phyloP scores from a whole-genome alignment of 495 filamentous ascomycete genomes.

The Zalerion maritima region DNA sequence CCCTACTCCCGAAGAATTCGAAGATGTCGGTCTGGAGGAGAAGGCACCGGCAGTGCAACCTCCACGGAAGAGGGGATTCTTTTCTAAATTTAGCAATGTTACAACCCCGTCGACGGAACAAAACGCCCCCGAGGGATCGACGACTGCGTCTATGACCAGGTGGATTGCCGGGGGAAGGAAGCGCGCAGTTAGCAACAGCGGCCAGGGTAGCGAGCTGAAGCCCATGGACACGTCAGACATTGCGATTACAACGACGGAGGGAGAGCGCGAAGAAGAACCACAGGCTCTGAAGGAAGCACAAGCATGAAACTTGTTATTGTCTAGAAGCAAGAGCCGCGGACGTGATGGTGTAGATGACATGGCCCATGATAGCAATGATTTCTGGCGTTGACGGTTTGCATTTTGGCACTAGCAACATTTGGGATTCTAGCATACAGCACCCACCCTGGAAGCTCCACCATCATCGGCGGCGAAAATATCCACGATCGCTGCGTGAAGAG shows the following conservation, averaged over 20 bases:
- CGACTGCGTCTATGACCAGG: constrained; percentile 31
- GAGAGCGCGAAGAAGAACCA: not conserved
- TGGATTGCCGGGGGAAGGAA: constrained; percentile 62
- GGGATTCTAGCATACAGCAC: not conserved
- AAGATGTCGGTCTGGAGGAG: constrained; percentile 81
- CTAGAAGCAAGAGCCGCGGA: not conserved
- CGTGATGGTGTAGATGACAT: not conserved
- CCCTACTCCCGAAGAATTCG: constrained; percentile 67
- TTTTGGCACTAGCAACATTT: not conserved
- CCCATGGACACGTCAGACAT: constrained; percentile 25
- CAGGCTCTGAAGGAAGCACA: not conserved
- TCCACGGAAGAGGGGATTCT: constrained; percentile 68
- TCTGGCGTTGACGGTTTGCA: not conserved
- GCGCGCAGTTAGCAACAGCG: constrained; percentile 60
- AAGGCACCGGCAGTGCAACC: constrained; percentile 39
- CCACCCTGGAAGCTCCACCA: not conserved
- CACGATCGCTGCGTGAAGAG: constrained; percentile 1
- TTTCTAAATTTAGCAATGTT: constrained; percentile 78
- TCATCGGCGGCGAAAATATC: constrained; percentile 1
- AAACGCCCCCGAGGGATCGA: constrained; percentile 22
- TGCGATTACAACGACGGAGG: too few species aligned
- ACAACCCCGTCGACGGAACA: too few species aligned
- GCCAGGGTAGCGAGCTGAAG: constrained; percentile 54
- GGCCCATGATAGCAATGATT: not conserved
- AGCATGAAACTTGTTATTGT: not conserved